These are phyloP conservation scores for Pascua guehoae DNA, from an alignment of 1,284 basidiomycete species.

Conservation along the genomic window DNA sequence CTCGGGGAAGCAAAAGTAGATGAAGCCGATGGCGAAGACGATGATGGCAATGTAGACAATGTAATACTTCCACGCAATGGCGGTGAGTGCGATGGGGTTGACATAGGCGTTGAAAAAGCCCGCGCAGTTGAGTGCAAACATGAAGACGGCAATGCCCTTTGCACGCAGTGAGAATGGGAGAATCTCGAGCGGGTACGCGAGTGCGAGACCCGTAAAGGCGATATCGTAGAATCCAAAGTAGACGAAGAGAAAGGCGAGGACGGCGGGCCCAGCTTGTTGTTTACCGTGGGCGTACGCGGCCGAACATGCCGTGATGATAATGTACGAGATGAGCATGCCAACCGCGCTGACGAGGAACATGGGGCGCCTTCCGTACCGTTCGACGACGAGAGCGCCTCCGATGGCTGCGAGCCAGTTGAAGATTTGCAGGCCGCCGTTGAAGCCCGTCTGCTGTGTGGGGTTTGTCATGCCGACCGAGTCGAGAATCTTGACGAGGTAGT, in stretches of 20 bases:
- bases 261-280: slow-evolving; percentile 21
- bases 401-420: slow-evolving; percentile 9
- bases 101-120: slow-evolving; percentile 76
- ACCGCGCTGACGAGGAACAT: slow-evolving; percentile 20
- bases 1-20: slow-evolving; percentile 36
- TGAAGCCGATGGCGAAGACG: background rate
- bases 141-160: slow-evolving; percentile 21
- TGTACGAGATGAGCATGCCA: slow-evolving; percentile 13
- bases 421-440: slow-evolving; percentile 61
- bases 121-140: slow-evolving; percentile 39
- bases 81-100: slow-evolving; percentile 67
- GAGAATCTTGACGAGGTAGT: slow-evolving; percentile 69
- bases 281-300: slow-evolving; percentile 13
- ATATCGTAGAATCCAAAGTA: slow-evolving; percentile 49
- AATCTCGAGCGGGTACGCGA: slow-evolving; percentile 26
- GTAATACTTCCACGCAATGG: slow-evolving; percentile 32
- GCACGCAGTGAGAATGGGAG: slow-evolving; percentile 28
- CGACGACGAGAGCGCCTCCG: slow-evolving; percentile 6
- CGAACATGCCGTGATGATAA: slow-evolving; percentile 20
- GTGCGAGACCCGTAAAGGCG: slow-evolving; percentile 9
- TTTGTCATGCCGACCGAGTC: slow-evolving; percentile 64
- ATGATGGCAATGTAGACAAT: slow-evolving; percentile 48
- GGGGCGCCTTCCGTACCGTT: slow-evolving; percentile 28
- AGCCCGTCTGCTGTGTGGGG: slow-evolving; percentile 59
- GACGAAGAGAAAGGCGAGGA: slow-evolving; percentile 38